Conservation (phyloP, 306 rosid species). For the Biancaea sappan region DNA sequence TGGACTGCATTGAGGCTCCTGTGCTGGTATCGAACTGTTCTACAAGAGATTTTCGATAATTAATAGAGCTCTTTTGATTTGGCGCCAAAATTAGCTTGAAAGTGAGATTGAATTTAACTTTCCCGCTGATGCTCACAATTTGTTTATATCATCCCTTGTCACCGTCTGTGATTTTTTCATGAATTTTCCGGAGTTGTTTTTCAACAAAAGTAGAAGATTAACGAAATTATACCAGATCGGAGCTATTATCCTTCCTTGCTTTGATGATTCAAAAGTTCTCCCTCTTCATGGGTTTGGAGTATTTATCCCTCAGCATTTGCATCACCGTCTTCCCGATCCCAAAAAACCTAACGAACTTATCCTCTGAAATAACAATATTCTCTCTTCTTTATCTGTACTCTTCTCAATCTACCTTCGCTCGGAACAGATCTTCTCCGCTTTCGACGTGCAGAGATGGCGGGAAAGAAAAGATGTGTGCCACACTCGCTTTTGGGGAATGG, state of each 20-base stretch:
- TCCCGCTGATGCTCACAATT: background rate
- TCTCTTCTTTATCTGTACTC: background rate
- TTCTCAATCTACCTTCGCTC: background rate
- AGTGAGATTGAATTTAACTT: background rate
- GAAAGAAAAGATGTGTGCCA: too few relatives aligned
- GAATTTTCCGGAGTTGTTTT: too few relatives aligned
- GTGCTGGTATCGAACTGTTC: background rate
- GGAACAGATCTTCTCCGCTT: too few relatives aligned
- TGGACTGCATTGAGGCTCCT: constrained; percentile 54
- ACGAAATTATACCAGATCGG: constrained; percentile 45
- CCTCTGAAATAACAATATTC: constrained; percentile 63
- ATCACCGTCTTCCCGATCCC: constrained; percentile 63
- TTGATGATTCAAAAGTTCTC: constrained; percentile 70
- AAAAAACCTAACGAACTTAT: constrained; percentile 46
- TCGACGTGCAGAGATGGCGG: too few relatives aligned
- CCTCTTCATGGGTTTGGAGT: constrained; percentile 56
- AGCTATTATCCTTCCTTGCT: constrained; percentile 46
- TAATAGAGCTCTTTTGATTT: background rate
- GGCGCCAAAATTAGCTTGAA: background rate
- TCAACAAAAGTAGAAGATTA: background rate
- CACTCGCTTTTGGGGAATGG: too few relatives aligned
- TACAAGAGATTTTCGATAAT: background rate
- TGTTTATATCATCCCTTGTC: too few relatives aligned
- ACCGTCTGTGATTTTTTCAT: too few relatives aligned
- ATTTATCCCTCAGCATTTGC: constrained; percentile 70